Percentiles rank a stretch among this genome's conserved stretches.
These are phyloP conservation scores for Fusarium piperis DNA, from an alignment of 2,329 filamentous ascomycete genomes.

Conservation along the genomic window DNA sequence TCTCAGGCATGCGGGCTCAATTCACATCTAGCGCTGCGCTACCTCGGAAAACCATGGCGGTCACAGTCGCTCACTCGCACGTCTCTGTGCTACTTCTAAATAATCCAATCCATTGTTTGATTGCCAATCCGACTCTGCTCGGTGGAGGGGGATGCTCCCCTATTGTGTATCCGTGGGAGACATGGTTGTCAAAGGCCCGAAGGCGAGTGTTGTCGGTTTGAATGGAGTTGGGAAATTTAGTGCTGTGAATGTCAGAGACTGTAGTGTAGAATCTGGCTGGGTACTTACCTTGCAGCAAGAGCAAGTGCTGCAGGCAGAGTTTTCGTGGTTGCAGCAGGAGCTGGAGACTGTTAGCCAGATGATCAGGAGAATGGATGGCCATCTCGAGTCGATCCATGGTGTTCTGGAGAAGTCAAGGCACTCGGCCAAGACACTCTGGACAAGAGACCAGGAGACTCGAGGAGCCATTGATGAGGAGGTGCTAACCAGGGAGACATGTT, in stretches of 20 bases:
- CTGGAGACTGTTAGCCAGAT: conserved; percentile 15
- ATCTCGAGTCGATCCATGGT: not conserved
- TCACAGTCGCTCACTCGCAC: conserved; percentile 33
- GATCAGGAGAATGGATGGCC: not conserved
- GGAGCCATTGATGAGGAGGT: not conserved
- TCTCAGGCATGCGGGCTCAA: conserved; percentile 39
- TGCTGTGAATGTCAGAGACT: conserved; percentile 33
- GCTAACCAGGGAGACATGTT: conserved; percentile 45
- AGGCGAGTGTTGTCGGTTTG: conserved; percentile 22
- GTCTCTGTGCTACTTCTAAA: conserved; percentile 32
- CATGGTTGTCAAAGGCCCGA: conserved; percentile 22
- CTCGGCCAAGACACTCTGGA: not conserved
- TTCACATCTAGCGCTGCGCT: conserved; percentile 37
- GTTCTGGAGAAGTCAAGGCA: not conserved
- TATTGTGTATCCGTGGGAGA: conserved; percentile 9
- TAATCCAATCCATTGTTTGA: conserved; percentile 13
- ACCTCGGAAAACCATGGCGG: conserved; percentile 32
- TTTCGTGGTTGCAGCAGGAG: conserved; percentile 38
- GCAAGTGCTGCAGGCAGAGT: conserved; percentile 36
- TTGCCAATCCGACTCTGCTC: conserved; percentile 17
- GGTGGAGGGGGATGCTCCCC: conserved; percentile 2
- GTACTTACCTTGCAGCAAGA: conserved; percentile 41
- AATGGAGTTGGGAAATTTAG: conserved; percentile 36
- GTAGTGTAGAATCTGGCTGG: not conserved
- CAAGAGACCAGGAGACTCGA: not conserved